phyloP scores from a whole-genome alignment of 805 yeast species.

The Schizosaccharomyces osmophilus region DNA sequence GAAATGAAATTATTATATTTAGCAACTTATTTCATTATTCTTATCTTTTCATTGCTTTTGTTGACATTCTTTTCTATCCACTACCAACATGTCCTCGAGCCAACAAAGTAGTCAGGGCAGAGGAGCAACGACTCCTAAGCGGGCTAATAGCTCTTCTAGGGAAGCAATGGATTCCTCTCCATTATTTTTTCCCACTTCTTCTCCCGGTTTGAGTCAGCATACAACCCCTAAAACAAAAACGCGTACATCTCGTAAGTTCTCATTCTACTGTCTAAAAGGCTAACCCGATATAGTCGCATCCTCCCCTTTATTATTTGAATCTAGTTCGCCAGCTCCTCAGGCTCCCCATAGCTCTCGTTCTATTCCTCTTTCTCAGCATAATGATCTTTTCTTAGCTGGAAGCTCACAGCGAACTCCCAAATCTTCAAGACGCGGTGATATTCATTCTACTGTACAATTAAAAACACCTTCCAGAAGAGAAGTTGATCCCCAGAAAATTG shows the following conservation, averaged over 20 bases:
- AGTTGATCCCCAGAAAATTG: slow-evolving; percentile 2
- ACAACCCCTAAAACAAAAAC: not conserved
- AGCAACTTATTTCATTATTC: not conserved
- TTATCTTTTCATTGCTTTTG: not conserved
- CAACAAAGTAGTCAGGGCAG: not conserved
- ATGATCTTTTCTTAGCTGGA: slow-evolving; percentile 10
- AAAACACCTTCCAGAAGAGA: slow-evolving; percentile 24
- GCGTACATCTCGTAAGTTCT: not conserved
- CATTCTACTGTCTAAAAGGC: not conserved
- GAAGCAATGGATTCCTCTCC: not conserved
- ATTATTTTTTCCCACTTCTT: not conserved
- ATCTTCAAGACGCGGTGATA: slow-evolving; percentile 44
- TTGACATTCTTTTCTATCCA: not conserved
- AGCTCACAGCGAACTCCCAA: slow-evolving; percentile 12
- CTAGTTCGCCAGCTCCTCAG: slow-evolving; percentile 16
- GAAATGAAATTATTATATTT: no score
- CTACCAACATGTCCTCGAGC: slow-evolving; percentile 1
- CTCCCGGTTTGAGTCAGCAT: not conserved
- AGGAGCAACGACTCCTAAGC: not conserved
- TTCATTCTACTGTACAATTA: slow-evolving; percentile 40
- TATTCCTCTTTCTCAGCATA: not conserved
- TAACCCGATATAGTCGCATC: slow-evolving; percentile 13
- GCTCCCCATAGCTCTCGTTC: slow-evolving; percentile 6
- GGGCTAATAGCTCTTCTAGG: not conserved
- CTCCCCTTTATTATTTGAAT: slow-evolving; percentile 22